These are phyloP conservation scores for Pestalotiopsis sp. DNA, from an alignment of 2,329 filamentous ascomycete genomes.

Conservation along the genomic window DNA sequence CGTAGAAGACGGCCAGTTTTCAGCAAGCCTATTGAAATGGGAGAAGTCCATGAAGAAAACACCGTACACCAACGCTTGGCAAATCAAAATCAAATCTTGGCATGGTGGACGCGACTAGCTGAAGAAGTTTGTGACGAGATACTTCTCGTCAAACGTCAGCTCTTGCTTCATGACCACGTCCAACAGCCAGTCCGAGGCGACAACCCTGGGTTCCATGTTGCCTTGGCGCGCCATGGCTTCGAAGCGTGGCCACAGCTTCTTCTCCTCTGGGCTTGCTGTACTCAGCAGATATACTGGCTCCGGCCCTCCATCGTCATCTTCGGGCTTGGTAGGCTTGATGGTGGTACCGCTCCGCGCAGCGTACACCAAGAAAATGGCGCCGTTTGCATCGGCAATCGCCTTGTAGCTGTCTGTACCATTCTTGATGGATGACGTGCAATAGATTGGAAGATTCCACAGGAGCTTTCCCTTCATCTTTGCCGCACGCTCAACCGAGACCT, in stretches of 20 bases:
- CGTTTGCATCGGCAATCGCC: conserved; percentile 85
- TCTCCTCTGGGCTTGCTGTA: conserved; percentile 67
- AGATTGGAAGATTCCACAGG: conserved; percentile 75
- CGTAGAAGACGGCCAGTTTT: background rate
- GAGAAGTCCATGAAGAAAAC: background rate
- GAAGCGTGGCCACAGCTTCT: conserved; percentile 79
- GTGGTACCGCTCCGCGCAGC: conserved; percentile 71
- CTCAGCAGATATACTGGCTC: conserved; percentile 85
- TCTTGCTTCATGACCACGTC: conserved; percentile 89
- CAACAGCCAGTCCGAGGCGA: conserved; percentile 86
- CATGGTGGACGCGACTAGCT: conserved; percentile 14
- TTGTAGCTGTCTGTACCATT: conserved; percentile 86
- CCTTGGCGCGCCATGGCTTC: conserved; percentile 75
- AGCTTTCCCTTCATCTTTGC: conserved; percentile 76
- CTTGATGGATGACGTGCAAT: conserved; percentile 78
- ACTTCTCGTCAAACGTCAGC: conserved; percentile 67
- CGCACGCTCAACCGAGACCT: conserved; percentile 70
- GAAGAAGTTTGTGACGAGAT: conserved; percentile 53
- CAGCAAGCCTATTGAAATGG: background rate
- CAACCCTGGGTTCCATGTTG: conserved; percentile 79
- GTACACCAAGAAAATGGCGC: conserved; percentile 80
- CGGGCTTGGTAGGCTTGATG: conserved; percentile 63
- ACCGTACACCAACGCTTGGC: conserved; percentile 7
- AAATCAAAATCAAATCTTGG: background rate
- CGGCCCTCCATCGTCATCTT: conserved; percentile 63